Conservation (phyloP, 2,329 filamentous ascomycete species). For the Sporothrix pallida region DNA sequence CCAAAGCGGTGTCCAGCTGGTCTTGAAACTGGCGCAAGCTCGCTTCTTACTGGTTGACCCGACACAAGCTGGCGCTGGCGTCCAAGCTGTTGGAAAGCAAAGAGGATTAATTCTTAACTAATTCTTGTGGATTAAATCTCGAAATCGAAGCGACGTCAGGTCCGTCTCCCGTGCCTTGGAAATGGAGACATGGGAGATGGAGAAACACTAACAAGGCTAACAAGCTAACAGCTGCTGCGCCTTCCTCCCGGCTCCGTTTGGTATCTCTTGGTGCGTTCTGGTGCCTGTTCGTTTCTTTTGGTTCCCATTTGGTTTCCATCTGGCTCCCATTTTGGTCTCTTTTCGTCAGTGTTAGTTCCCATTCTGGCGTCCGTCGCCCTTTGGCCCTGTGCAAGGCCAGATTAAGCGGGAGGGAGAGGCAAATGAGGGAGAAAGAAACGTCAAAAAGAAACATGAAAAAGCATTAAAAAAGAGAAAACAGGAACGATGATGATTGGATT, state of each 20-base stretch:
- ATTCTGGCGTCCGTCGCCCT: neutral
- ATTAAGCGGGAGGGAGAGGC: neutral
- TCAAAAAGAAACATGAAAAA: neutral
- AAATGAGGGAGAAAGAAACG: neutral
- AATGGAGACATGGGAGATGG: conserved; percentile 2
- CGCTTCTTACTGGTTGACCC: too few species aligned
- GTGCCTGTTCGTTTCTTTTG: neutral
- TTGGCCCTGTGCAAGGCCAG: neutral
- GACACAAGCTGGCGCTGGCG: neutral
- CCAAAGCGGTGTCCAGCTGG: neutral
- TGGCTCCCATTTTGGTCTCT: conserved; percentile 11
- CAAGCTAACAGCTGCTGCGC: conserved; percentile 7
- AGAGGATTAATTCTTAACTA: neutral
- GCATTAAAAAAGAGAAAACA: neutral
- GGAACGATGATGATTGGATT: neutral
- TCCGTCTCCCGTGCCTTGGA: conserved; percentile 9
- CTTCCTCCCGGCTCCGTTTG: neutral
- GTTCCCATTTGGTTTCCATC: neutral
- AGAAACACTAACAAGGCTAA: too few species aligned
- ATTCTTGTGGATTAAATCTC: neutral
- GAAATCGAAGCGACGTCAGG: neutral
- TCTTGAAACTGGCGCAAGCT: too few species aligned
- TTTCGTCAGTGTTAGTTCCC: too few species aligned
- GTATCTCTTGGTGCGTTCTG: neutral
- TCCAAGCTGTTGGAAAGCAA: neutral